These are phyloP conservation scores for Penicillium psychrofluorescens DNA, from an alignment of 495 filamentous ascomycete species.

Conservation along the genomic window DNA sequence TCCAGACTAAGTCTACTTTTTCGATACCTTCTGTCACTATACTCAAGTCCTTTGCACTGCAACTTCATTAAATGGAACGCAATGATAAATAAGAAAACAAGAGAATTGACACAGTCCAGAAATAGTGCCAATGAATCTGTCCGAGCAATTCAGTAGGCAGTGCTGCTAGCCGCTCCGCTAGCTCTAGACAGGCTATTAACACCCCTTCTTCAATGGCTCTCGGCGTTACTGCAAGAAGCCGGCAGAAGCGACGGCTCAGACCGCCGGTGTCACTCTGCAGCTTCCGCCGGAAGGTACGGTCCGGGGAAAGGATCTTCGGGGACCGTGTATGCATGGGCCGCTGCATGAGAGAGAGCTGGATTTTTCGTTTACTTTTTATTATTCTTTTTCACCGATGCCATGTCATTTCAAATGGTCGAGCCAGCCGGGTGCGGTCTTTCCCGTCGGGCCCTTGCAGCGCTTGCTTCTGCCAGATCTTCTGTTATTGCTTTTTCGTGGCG, in stretches of 20 bases:
- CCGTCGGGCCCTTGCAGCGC: constrained; percentile 36
- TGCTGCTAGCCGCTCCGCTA: no score
- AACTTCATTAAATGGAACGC: background rate
- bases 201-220: constrained; percentile 2
- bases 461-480: constrained; percentile 11
- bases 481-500: no score
- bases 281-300: constrained; percentile 1
- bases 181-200: background rate
- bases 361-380: no score
- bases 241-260: constrained; percentile 13
- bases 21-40: no score
- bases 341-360: no score
- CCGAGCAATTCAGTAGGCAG: no score
- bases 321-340: no score
- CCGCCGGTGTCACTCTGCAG: constrained; percentile 23
- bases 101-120: background rate
- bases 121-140: no score
- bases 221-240: constrained; percentile 18
- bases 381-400: no score
- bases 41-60: no score
- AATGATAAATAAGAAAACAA: background rate
- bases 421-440: constrained; percentile 13
- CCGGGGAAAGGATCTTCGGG: constrained; percentile 9
- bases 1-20: no score
- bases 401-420: no score